These are phyloP conservation scores for Fusarium sp. DNA, from an alignment of 2,329 filamentous ascomycete genomes.

Conservation along the genomic window DNA sequence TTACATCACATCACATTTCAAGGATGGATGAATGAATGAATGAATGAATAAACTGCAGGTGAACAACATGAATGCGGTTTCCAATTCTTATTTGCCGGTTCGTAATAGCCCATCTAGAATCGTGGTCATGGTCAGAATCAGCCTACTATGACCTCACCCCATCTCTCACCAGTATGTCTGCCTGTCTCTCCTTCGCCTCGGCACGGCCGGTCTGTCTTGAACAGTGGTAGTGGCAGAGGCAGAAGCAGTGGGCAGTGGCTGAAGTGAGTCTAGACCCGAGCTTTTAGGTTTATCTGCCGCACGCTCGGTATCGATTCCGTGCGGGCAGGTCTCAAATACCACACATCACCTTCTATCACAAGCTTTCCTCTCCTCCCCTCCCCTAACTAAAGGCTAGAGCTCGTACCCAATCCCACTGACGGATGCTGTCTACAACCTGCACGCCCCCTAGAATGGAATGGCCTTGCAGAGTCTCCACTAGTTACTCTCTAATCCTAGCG, in stretches of 20 bases:
- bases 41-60: not conserved
- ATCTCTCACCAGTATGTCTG: not conserved
- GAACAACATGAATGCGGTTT: conserved; percentile 6
- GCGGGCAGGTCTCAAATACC: conserved; percentile 34
- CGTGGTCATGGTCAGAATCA: conserved; percentile 9
- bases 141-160: conserved; percentile 18
- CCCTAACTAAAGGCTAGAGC: no score
- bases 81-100: conserved; percentile 26
- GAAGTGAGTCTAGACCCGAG: conserved; percentile 13
- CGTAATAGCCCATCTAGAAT: conserved; percentile 8
- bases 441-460: conserved; percentile 12
- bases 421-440: conserved; percentile 15
- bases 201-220: conserved; percentile 30
- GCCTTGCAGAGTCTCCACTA: conserved; percentile 32
- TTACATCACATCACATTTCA: conserved; percentile 37
- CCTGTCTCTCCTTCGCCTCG: conserved; percentile 16
- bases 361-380: conserved; percentile 17
- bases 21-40: conserved; percentile 24
- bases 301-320: conserved; percentile 47
- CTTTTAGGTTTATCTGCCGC: conserved; percentile 44
- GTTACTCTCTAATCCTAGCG: conserved; percentile 40
- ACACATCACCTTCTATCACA: conserved; percentile 23
- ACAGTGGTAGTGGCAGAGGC: conserved; percentile 12
- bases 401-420: not conserved
- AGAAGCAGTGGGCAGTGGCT: not conserved